Conservation (phyloP, 192 early-diverging fungal genomes). For the Oehlia diaphana region DNA sequence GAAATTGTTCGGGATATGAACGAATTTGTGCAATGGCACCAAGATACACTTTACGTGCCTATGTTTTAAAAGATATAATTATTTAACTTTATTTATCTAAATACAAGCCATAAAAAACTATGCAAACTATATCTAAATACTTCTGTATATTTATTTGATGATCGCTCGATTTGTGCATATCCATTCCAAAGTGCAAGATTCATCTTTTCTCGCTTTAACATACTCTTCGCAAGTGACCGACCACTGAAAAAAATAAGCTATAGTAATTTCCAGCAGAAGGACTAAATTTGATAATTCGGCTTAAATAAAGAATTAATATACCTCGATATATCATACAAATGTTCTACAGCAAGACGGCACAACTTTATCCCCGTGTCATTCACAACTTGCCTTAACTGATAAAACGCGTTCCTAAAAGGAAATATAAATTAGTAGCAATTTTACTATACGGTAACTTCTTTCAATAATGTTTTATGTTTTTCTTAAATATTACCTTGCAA, state of each 20-base stretch:
- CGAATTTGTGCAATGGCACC: constrained; percentile 45
- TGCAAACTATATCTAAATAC: constrained; percentile 31
- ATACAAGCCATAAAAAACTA: neutral
- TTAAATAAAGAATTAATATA: neutral
- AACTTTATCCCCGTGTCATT: constrained; percentile 38
- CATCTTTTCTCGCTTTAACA: constrained; percentile 42
- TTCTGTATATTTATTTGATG: constrained; percentile 43
- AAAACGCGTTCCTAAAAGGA: constrained; percentile 44
- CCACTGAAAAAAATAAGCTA: constrained; percentile 34
- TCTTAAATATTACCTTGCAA: constrained; percentile 34
- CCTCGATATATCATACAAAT: constrained; percentile 17
- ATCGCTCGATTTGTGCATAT: constrained; percentile 53
- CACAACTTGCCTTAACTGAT: constrained; percentile 42
- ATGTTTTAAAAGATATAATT: neutral
- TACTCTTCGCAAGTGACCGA: constrained; percentile 47
- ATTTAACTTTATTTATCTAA: neutral
- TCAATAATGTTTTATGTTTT: neutral
- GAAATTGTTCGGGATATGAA: constrained; percentile 37
- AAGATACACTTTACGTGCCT: constrained; percentile 52
- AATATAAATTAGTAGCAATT: neutral
- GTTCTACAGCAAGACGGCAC: constrained; percentile 47
- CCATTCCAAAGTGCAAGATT: constrained; percentile 57
- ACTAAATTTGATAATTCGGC: too few relatives aligned
- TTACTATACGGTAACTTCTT: neutral
- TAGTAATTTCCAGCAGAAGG: too few relatives aligned